A percentile compares a stretch with the other conserved stretches of the same genome.
These are phyloP conservation scores for Candida railenensis DNA, from an alignment of 805 yeast species.

Conservation along the genomic window DNA sequence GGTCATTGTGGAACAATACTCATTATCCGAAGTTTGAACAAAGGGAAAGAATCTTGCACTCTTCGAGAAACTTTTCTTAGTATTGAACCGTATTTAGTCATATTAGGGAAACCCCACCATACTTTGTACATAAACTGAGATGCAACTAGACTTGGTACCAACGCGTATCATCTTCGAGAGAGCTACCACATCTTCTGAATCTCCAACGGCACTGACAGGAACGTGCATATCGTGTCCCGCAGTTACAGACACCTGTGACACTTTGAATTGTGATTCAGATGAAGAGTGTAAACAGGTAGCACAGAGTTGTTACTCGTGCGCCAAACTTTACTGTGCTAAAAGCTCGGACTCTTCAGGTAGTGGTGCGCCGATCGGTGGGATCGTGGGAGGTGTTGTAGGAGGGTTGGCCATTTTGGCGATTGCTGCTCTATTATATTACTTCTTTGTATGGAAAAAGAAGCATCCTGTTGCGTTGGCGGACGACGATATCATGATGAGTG, in stretches of 20 bases:
- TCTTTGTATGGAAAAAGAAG: constrained; percentile 31
- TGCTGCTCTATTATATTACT: constrained; percentile 26
- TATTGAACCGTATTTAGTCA: too few relatives aligned
- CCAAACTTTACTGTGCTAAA: constrained; percentile 21
- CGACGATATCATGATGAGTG: constrained; percentile 20
- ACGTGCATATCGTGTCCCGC: constrained; percentile 11
- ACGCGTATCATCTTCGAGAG: constrained; percentile 8
- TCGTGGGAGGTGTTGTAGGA: constrained; percentile 44
- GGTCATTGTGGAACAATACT: too few relatives aligned
- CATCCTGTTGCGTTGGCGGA: constrained; percentile 27
- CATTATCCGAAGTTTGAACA: too few relatives aligned
- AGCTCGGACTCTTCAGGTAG: constrained; percentile 7
- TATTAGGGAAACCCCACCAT: too few relatives aligned
- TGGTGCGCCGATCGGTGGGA: constrained; percentile 31
- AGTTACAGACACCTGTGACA: constrained; percentile 18
- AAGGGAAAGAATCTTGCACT: too few relatives aligned
- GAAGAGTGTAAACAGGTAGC: constrained; percentile 21
- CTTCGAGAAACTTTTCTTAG: too few relatives aligned
- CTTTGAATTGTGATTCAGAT: constrained; percentile 17
- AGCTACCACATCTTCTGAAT: constrained; percentile 7
- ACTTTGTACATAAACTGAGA: background rate
- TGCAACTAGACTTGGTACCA: constrained; percentile 1
- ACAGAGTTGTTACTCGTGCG: constrained; percentile 25
- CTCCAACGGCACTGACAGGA: background rate
- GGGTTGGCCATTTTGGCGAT: constrained; percentile 28